Evolutionary conservation across 2,329 filamentous ascomycete species (phyloP).

Genomic region (Fusarium newnesense): DNA sequence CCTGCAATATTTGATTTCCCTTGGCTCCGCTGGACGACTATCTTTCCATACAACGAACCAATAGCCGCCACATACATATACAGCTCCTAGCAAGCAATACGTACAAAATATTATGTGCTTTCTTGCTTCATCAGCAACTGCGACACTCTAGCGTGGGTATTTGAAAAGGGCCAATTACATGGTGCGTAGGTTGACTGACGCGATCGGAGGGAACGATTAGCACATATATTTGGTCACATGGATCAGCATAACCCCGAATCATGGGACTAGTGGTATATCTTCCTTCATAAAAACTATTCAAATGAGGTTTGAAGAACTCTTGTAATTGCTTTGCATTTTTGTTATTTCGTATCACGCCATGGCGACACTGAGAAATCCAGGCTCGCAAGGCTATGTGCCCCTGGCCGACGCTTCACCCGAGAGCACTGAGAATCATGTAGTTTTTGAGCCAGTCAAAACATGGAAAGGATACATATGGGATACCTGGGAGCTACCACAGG

Average conservation of each 20-base stretch:
- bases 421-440: background rate
- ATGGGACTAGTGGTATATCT: background rate
- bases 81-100: background rate
- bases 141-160: background rate
- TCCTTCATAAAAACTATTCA: background rate
- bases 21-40: background rate
- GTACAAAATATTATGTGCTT: background rate
- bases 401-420: background rate
- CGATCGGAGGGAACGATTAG: background rate
- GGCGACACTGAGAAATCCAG: background rate
- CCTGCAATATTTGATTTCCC: background rate
- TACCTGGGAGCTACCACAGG: background rate
- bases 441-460: background rate
- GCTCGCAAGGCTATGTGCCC: background rate
- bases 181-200: background rate
- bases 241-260: background rate
- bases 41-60: background rate
- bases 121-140: background rate
- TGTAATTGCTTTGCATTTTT: background rate
- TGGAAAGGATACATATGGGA: conserved; percentile 9
- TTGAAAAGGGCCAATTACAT: background rate
- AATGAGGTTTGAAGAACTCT: background rate
- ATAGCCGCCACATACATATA: fast-evolving
- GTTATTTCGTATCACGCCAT: background rate
- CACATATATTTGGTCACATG: background rate